Conservation (phyloP, 805 yeast species). For the Wickerhamomyces tratensis region DNA sequence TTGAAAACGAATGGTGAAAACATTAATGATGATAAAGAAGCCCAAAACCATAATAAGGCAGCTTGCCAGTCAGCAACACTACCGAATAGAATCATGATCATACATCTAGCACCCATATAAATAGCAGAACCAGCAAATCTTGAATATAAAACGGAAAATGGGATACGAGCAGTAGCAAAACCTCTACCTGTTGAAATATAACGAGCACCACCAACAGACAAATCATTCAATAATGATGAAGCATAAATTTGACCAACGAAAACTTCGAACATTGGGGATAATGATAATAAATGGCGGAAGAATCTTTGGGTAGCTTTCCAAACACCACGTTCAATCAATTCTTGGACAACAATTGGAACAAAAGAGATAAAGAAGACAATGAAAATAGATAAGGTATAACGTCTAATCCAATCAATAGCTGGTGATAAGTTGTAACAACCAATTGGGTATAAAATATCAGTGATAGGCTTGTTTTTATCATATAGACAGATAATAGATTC, state of each 20-base stretch:
- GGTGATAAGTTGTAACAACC: constrained; percentile 73
- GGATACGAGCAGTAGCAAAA: constrained; percentile 73
- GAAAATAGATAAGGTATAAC: constrained; percentile 73
- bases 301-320: constrained; percentile 69
- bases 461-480: constrained; percentile 53
- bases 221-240: constrained; percentile 58
- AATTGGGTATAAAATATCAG: constrained; percentile 54
- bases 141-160: constrained; percentile 64
- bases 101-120: constrained; percentile 74
- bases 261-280: constrained; percentile 77
- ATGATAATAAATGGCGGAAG: constrained; percentile 54
- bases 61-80: constrained; percentile 85
- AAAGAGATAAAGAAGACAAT: constrained; percentile 76
- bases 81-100: constrained; percentile 64
- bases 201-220: constrained; percentile 80
- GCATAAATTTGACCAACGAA: constrained; percentile 77
- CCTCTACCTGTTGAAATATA: constrained; percentile 84
- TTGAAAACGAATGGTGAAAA: constrained; percentile 92
- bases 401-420: constrained; percentile 72
- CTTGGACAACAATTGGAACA: constrained; percentile 71
- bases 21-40: constrained; percentile 77
- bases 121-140: constrained; percentile 77
- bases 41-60: constrained; percentile 95
- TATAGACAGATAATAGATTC: constrained; percentile 63
- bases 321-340: constrained; percentile 72